Evolutionary conservation across 306 rosid genomes (phyloP), one percentile per base, ranked within the genome.

Genomic region (Abrus pulchellus): DNA sequence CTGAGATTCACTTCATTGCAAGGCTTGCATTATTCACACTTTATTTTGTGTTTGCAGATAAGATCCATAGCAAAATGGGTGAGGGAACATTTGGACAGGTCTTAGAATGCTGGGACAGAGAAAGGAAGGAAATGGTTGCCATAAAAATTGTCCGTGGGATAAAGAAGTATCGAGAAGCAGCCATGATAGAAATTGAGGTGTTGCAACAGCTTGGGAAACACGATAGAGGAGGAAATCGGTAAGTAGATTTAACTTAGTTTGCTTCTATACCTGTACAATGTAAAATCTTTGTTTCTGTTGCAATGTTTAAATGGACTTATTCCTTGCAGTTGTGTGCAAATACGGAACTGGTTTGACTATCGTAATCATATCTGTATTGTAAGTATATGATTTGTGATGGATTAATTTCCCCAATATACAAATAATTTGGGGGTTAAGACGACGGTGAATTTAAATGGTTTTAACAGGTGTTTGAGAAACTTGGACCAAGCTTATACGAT

Each of bases 251-350:
- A 29, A 14, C 59, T 77, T 28, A 40, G 27, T 64, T 55, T 61
- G 38, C 77, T 45, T 43, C 30, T 9, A 13, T 41, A 20, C 68
- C 74, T 30, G 14, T 61, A 27, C 10, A 0, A 12, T 68, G 64
- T 52, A 71, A 75, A 44, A 68, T 79, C 63, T 70, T 82, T 56
- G 52, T 64, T 74, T 65, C 82, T 71, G 28, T 82, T 67, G 87
- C 92, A 45, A 76, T 80, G 79, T 96, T 95, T 95, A 91, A 93
- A 93, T 82, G 86, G 85, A 90, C 87, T 90, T 87, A 85, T 93
- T 95, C 98, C 94, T 95, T 95, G 99, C 99, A 95, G 99, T 95
- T 95, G 98, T 95, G 99, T 95, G 87, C 99, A 95, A 95, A 81
- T 95, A 89, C 91, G 97, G 99, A 91, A 95, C 99, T 95, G 99